Percentiles rank a stretch among this genome's conserved stretches.
Evolutionary conservation across 139 green algal genomes (phyloP).

Genomic region (Diplosphaera chodatii): DNA sequence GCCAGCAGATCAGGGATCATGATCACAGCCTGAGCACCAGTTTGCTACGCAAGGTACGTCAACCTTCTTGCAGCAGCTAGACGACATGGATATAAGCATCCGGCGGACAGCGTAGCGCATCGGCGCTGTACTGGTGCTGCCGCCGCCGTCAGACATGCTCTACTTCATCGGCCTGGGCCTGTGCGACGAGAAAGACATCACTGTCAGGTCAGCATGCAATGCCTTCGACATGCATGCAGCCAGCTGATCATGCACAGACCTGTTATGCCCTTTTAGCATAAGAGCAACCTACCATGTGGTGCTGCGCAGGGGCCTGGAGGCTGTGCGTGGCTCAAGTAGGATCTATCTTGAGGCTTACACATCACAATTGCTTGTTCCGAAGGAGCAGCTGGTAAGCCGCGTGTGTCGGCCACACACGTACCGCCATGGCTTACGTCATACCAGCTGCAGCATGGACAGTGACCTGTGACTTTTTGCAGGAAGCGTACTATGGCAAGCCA

Average conservation of each 20-base stretch:
- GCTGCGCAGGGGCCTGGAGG: constrained; percentile 76
- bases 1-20: too few species aligned
- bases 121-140: constrained; percentile 39
- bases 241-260: too few species aligned
- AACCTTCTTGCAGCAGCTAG: too few species aligned
- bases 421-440: background rate
- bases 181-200: constrained; percentile 93
- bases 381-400: constrained; percentile 65
- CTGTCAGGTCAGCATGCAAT: constrained; percentile 71
- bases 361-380: constrained; percentile 84
- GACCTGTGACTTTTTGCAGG: constrained; percentile 59
- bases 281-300: background rate
- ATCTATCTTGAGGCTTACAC: constrained; percentile 97
- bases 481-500: constrained; percentile 86
- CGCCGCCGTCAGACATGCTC: too few species aligned
- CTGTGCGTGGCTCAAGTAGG: constrained; percentile 53
- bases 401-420: background rate
- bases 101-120: background rate
- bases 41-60: too few species aligned
- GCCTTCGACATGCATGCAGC: too few species aligned
- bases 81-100: too few species aligned
- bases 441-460: background rate
- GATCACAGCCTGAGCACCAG: too few species aligned
- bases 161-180: constrained; percentile 92
- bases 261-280: too few species aligned